phyloP scores from a whole-genome alignment of 2,329 filamentous ascomycete genomes.

The Fusarium tanahbumbuense region DNA sequence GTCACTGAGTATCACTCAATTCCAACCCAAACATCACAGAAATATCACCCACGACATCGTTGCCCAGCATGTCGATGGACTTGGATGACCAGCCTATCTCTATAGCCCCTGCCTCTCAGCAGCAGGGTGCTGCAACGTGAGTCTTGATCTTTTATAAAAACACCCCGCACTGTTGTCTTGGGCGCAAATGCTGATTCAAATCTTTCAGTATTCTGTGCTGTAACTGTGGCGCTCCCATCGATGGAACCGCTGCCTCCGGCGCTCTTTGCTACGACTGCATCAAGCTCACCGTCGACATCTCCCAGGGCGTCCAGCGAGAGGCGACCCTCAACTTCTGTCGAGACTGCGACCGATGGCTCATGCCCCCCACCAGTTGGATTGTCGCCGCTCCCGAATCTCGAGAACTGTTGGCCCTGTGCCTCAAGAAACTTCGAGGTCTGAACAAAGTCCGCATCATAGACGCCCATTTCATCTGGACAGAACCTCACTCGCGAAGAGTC shows the following conservation, averaged over 20 bases:
- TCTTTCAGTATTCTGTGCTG: conserved; percentile 81
- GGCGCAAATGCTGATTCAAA: conserved; percentile 29
- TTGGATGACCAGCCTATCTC: conserved; percentile 57
- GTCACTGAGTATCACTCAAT: conserved; percentile 39
- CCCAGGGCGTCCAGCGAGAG: conserved; percentile 89
- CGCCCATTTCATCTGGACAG: conserved; percentile 97
- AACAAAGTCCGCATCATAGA: conserved; percentile 95
- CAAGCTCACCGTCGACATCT: conserved; percentile 94
- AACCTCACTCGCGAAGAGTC: conserved; percentile 91
- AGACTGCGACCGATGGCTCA: conserved; percentile 94
- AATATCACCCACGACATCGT: conserved; percentile 27
- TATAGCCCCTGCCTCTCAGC: conserved; percentile 49
- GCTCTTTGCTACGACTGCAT: conserved; percentile 97
- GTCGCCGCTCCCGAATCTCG: conserved; percentile 86
- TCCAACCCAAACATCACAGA: conserved; percentile 32
- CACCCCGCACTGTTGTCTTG: conserved; percentile 31
- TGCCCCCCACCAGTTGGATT: conserved; percentile 88
- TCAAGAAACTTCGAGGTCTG: conserved; percentile 87
- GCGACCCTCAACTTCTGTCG: conserved; percentile 89
- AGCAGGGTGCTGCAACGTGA: conserved; percentile 56
- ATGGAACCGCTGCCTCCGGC: conserved; percentile 86
- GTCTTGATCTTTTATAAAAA: conserved; percentile 32
- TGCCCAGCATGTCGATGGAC: conserved; percentile 57
- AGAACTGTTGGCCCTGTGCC: conserved; percentile 90
- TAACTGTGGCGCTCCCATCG: conserved; percentile 96